These are phyloP conservation scores for Apiospora kogelbergensis DNA, from an alignment of 2,329 filamentous ascomycete genomes.

Conservation along the genomic window DNA sequence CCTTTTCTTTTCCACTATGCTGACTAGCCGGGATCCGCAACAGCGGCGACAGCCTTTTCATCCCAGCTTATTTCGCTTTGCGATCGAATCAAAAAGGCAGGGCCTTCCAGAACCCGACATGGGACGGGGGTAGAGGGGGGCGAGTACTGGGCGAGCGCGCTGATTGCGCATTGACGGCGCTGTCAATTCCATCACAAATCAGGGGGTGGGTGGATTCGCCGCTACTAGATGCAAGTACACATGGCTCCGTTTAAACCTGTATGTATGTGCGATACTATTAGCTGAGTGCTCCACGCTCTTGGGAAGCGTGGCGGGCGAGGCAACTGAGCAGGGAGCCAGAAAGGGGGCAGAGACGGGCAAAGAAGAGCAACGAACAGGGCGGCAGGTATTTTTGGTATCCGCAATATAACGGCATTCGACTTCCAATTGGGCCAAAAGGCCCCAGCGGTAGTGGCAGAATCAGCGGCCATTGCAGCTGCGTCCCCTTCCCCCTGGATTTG, in stretches of 20 bases:
- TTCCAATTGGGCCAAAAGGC: neutral
- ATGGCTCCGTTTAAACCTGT: neutral
- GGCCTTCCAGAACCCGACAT: constrained; percentile 3
- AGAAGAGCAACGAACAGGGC: too few relatives aligned
- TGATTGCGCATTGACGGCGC: constrained; percentile 1
- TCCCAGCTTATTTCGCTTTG: constrained; percentile 28
- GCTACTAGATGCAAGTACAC: neutral
- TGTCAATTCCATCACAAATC: constrained; percentile 7
- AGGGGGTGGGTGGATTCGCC: neutral
- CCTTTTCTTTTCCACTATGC: neutral
- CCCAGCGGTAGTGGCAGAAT: neutral
- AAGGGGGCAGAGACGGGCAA: neutral
- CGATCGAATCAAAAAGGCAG: constrained; percentile 19
- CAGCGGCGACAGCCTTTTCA: constrained; percentile 11
- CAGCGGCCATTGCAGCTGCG: neutral
- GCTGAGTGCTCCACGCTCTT: neutral
- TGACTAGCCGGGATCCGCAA: constrained; percentile 19
- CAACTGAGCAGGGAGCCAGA: too few relatives aligned
- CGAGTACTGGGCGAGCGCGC: neutral
- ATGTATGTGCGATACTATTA: constrained; percentile 5
- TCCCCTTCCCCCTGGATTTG: neutral
- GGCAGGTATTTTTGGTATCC: too few relatives aligned
- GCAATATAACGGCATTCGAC: too few relatives aligned
- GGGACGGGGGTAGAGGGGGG: neutral
- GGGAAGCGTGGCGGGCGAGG: neutral